Evolutionary conservation across 495 filamentous ascomycete species (phyloP), one percentile per base, ranked within the genome.

Genomic region (Penicillium malachiteum): DNA sequence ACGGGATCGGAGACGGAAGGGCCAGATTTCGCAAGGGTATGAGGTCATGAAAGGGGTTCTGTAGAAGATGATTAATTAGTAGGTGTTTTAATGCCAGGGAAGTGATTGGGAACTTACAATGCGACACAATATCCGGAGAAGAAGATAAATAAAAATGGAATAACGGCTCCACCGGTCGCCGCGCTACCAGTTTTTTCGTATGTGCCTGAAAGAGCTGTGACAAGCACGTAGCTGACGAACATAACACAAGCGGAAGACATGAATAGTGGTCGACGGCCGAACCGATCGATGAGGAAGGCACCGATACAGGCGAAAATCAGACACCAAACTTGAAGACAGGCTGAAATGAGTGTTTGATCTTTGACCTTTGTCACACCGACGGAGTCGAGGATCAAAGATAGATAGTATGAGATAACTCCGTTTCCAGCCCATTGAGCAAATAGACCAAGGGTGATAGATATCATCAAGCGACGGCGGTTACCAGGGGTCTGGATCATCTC

Each of bases 401-500:
- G 64, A 54, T 85, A 87, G 72, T 87, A 86, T 39, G 81, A 84
- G 58, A 87, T 79, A 18, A 88, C 78, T 50, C 79, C 83, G 58
- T 86, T 88, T 30, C 49, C 49, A 16, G 32, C 38, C 82, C 83
- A 89, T 71, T 89, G 86, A 5, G 80, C 81, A 17, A 87, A 89
- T 64, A 87, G 80, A 55, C 85, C 84, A n/a, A 87, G 70, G 5
- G 78, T 80, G 14, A 86, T 63, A 35, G 82, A 77, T n/a, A 88
- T 66, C 17, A 68, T 43, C 1, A 87, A 60, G 8, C 85, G 77
- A 60, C 84, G 83, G 7, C 85, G 78, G 73, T 89, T 89, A 47
- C 87, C 86, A 63, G 78, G 82, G 37, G 85, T 87, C 52, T 70
- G 69, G 73, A 88, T 71, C 75, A 88, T 85, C 56, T 87, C 84